These are phyloP conservation scores for Aspergillus cristatus DNA, from an alignment of 495 filamentous ascomycete genomes.

Conservation along the genomic window DNA sequence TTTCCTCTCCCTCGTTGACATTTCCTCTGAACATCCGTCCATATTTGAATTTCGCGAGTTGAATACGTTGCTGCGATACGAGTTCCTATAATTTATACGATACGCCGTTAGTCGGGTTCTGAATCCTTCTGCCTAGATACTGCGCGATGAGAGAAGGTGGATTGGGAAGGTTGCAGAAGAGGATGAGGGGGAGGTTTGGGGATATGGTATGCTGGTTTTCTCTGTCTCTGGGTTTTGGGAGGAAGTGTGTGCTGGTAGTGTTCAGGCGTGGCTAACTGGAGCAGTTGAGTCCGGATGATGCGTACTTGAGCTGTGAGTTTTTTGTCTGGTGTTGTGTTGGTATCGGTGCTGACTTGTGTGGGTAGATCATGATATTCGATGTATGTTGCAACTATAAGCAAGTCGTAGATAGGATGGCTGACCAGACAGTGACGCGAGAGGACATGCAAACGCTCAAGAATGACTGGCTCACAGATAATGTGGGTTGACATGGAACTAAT, in stretches of 20 bases:
- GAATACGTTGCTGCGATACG: no score
- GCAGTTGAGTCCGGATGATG: constrained; percentile 61
- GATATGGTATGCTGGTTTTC: constrained; percentile 31
- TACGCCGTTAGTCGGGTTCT: no score
- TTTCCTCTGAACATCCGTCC: no score
- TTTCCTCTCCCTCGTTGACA: no score
- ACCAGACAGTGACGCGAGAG: constrained; percentile 59
- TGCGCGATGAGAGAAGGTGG: constrained; percentile 36
- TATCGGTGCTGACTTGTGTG: constrained; percentile 9
- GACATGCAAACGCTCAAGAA: constrained; percentile 80
- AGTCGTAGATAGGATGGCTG: constrained; percentile 1
- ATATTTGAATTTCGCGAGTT: no score
- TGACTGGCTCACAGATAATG: constrained; percentile 99
- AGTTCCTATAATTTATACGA: no score
- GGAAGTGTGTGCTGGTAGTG: constrained; percentile 5
- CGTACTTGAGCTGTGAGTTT: constrained; percentile 61
- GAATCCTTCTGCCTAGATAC: no score
- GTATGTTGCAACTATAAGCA: constrained; percentile 35
- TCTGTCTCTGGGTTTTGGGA: background rate
- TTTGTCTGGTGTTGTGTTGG: background rate
- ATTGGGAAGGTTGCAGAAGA: constrained; percentile 31
- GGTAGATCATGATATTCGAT: constrained; percentile 59
- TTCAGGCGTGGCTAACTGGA: no score
- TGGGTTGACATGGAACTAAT: constrained; percentile 35
- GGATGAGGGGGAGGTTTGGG: constrained; percentile 33